phyloP scores from a whole-genome alignment of 192 early-diverging fungal genomes.

The Podila epigama region DNA sequence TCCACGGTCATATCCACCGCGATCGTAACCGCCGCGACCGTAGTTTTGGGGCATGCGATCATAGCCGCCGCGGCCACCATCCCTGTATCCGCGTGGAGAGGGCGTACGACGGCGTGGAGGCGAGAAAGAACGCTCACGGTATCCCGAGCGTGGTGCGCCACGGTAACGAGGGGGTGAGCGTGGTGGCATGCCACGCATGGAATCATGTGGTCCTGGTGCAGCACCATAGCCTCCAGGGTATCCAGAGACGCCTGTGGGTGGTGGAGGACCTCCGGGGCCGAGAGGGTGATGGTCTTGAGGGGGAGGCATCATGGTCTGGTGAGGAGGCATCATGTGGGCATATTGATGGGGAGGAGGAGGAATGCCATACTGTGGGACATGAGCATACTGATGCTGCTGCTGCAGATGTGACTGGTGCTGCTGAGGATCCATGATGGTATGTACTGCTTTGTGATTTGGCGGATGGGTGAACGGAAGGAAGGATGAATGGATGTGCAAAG shows the following conservation, averaged over 20 bases:
- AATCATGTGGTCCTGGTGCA: slow-evolving; percentile 10
- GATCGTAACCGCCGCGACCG: slow-evolving; percentile 28
- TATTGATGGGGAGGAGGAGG: slow-evolving; percentile 11
- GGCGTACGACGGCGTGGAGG: slow-evolving; percentile 48
- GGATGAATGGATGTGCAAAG: too few relatives aligned
- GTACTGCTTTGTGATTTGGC: too few relatives aligned
- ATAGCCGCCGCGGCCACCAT: slow-evolving; percentile 4
- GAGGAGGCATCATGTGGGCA: slow-evolving; percentile 24
- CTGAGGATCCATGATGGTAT: neutral
- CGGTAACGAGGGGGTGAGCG: slow-evolving; percentile 29
- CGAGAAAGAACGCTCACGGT: slow-evolving; percentile 50
- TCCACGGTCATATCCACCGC: slow-evolving; percentile 45
- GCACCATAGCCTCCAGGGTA: slow-evolving; percentile 24
- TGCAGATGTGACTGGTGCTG: slow-evolving; percentile 22
- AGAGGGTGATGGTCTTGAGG: slow-evolving; percentile 17
- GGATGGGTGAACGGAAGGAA: too few relatives aligned
- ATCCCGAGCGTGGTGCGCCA: slow-evolving; percentile 4
- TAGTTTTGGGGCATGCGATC: slow-evolving; percentile 16
- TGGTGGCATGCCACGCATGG: slow-evolving; percentile 8
- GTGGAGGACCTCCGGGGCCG: slow-evolving; percentile 4
- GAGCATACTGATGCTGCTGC: slow-evolving; percentile 35
- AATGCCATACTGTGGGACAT: slow-evolving; percentile 17
- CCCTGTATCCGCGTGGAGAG: slow-evolving; percentile 50
- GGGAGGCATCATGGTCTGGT: slow-evolving; percentile 19
- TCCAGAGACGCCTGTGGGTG: neutral